phyloP scores from a whole-genome alignment of 352 stramenopile species.

The Phytophthora cactorum region DNA sequence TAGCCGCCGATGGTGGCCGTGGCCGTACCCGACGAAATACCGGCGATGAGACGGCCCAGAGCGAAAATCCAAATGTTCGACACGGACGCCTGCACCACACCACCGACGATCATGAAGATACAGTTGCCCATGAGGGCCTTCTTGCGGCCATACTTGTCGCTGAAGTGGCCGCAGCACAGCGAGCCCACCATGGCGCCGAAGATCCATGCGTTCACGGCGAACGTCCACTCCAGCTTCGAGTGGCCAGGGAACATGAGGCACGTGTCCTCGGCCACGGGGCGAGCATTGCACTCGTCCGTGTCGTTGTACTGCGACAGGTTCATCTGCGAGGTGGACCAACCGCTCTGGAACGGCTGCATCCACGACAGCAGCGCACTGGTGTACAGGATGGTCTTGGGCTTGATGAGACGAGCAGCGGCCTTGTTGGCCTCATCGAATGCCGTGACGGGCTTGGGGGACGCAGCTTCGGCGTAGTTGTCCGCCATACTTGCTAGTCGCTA shows the following conservation, averaged over 20 bases:
- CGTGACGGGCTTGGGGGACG: constrained; percentile 18
- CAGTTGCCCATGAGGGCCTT: constrained; percentile 34
- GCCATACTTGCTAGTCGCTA: not conserved
- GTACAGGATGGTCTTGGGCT: constrained; percentile 33
- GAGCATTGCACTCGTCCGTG: constrained; percentile 4
- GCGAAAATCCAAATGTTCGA: constrained; percentile 34
- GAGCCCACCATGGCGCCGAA: constrained; percentile 32
- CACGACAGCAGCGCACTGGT: constrained; percentile 33
- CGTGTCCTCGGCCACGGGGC: constrained; percentile 1
- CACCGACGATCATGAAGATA: constrained; percentile 49
- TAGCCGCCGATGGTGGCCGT: constrained; percentile 45
- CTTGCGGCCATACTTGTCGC: constrained; percentile 27
- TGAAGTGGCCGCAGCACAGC: constrained; percentile 31
- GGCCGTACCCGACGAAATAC: constrained; percentile 42
- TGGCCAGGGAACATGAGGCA: constrained; percentile 10
- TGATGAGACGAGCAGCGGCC: constrained; percentile 31
- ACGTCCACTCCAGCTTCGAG: constrained; percentile 8
- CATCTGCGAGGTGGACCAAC: constrained; percentile 7
- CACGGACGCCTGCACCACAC: constrained; percentile 20
- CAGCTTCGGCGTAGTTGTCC: constrained; percentile 18
- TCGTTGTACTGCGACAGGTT: constrained; percentile 10
- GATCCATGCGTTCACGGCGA: constrained; percentile 36
- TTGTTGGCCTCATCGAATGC: constrained; percentile 38
- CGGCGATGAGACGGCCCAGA: constrained; percentile 31
- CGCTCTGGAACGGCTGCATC: constrained; percentile 35